Evolutionary conservation across 23 red algal genomes (phyloP), one percentile per base, ranked within the genome.

Genomic region (Gracilariopsis chorda): DNA sequence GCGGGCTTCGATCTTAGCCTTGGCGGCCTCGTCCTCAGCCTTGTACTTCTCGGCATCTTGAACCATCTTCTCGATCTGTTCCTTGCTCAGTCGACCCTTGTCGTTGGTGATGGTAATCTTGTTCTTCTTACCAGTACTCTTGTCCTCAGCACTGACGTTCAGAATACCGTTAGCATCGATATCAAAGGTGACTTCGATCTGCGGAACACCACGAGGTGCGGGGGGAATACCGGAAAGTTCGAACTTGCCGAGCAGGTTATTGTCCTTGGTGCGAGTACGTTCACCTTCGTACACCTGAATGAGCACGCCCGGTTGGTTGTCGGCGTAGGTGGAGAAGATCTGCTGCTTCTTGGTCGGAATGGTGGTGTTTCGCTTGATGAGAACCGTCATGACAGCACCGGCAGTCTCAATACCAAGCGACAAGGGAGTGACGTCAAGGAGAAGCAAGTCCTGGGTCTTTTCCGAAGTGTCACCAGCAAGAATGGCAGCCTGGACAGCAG

Each of bases 261-360:
- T 96, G 76, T 99, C 97, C 83, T 96, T 99, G 47, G 97, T 99
- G 47, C 91, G 90, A 21, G 93, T 88, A 72, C 97, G 93, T 62
- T 99, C 97, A 42, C 97, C 97, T 57, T 99, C 97, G 45, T 63
- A 99, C 19, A 99, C 97, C 77, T 99, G 97, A 67, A 99, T 99
- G 46, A 94, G 90, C 63, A 99, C 97, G 64, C 92, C 97, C 17
- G 97, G 94, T 72, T 99, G 97, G 90, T 99, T 99, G 78, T 99
- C 97, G 4, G 97, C 97, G 39, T 99, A 99, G 0, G 97, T 99
- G 7, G 97, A 95, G 87, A 99, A 99, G 34, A 99, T 94, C 86
- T 99, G 97, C 43, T 88, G 86, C 86, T 99, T 99, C 84, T 96
- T 95, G 17, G 97, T 99, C 10, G 97, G 97, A 78, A 99, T 99